Conservation (phyloP, 2,329 filamentous ascomycete species). For the Laburnicola sp. region DNA sequence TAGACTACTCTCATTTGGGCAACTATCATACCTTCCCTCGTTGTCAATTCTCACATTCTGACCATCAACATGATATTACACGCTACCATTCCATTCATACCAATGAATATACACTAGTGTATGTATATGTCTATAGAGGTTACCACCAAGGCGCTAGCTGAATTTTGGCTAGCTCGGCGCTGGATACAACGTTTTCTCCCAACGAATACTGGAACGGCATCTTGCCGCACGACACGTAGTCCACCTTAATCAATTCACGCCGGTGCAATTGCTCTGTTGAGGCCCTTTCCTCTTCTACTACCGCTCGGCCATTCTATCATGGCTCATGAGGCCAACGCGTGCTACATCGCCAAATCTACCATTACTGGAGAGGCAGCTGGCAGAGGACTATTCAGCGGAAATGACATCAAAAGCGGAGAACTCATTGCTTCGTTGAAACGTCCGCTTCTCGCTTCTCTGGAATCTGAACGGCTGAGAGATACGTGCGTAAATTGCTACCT, state of each 20-base stretch:
- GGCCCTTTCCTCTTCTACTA: no score
- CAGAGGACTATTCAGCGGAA: conserved; percentile 58
- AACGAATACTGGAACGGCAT: background rate
- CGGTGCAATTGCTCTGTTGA: no score
- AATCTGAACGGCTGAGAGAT: conserved; percentile 55
- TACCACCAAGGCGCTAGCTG: background rate
- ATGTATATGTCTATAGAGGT: no score
- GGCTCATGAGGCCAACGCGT: background rate
- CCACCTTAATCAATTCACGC: background rate
- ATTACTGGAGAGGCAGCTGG: conserved; percentile 4
- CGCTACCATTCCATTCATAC: no score
- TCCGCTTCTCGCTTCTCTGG: conserved; percentile 59
- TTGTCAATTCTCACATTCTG: no score
- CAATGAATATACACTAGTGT: no score
- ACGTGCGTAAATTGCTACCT: conserved; percentile 63
- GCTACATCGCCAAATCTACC: conserved; percentile 1
- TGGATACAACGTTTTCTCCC: background rate
- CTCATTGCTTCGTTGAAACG: conserved; percentile 54
- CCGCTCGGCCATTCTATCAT: no score
- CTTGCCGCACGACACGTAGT: background rate
- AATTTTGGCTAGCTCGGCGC: background rate
- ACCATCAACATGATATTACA: no score
- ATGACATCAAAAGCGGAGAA: conserved; percentile 53
- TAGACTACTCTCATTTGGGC: no score
- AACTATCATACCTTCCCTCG: no score